Percentiles rank a stretch among this genome's conserved stretches.
Conservation (phyloP, 2,329 filamentous ascomycete species). For the Macrophomina phaseolina region DNA sequence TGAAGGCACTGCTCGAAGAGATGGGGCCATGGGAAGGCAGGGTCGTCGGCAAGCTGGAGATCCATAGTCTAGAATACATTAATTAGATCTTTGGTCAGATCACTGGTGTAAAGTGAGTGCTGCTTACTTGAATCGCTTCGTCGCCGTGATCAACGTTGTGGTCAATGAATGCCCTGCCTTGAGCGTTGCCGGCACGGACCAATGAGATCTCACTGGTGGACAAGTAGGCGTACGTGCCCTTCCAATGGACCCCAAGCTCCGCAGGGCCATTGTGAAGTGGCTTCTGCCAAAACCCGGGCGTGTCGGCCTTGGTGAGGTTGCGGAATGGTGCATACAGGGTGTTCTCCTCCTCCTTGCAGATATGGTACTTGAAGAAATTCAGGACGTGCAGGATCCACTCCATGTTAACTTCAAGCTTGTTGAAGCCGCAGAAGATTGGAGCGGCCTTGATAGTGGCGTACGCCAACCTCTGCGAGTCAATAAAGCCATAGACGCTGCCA, state of each 20-base stretch:
- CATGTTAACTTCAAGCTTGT: slow-evolving; percentile 49
- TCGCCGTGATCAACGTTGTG: slow-evolving; percentile 40
- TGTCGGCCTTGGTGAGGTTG: slow-evolving; percentile 43
- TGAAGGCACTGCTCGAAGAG: slow-evolving; percentile 49
- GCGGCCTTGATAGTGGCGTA: slow-evolving; percentile 39
- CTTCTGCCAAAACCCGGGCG: slow-evolving; percentile 52
- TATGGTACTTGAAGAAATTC: slow-evolving; percentile 61
- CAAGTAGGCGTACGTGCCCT: slow-evolving; percentile 56
- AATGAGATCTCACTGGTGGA: slow-evolving; percentile 36
- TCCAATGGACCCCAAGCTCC: slow-evolving; percentile 54
- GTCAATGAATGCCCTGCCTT: slow-evolving; percentile 30
- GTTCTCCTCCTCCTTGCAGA: slow-evolving; percentile 46
- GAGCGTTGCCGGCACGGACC: slow-evolving; percentile 33
- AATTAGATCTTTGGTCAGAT: not conserved
- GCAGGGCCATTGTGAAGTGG: slow-evolving; percentile 42
- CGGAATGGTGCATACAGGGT: slow-evolving; percentile 46
- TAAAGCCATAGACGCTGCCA: slow-evolving; percentile 39
- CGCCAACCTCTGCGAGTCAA: slow-evolving; percentile 52
- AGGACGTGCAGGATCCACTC: slow-evolving; percentile 54
- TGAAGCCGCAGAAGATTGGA: slow-evolving; percentile 24
- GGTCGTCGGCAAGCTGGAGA: slow-evolving; percentile 38
- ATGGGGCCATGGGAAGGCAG: slow-evolving; percentile 41
- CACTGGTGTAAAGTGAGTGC: no score
- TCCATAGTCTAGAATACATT: slow-evolving; percentile 37
- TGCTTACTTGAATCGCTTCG: slow-evolving; percentile 17